Evolutionary conservation across 1,284 basidiomycete genomes (phyloP).

Genomic region (Trichosporon ovoides): DNA sequence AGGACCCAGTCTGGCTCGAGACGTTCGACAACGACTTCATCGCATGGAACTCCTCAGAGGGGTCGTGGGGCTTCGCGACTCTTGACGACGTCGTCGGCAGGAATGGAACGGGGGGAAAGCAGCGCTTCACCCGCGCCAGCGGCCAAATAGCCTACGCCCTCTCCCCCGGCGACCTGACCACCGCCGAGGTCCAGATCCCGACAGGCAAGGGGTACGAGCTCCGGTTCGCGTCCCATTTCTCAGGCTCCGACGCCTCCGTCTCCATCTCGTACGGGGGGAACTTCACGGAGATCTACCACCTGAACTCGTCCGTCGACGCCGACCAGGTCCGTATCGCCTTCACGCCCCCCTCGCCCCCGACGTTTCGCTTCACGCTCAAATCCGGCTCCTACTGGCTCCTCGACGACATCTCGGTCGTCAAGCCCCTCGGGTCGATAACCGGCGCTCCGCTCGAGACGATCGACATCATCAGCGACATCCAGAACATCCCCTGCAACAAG

Average conservation of each 20-base stretch:
- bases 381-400: constrained; percentile 2
- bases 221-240: constrained; percentile 6
- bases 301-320: neutral
- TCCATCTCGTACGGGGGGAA: neutral
- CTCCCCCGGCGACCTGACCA: neutral
- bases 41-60: neutral
- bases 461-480: constrained; percentile 13
- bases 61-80: neutral
- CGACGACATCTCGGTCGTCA: constrained; percentile 8
- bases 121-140: constrained; percentile 3
- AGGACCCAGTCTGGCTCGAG: constrained; percentile 7
- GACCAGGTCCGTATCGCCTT: neutral
- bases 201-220: neutral
- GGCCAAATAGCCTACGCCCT: neutral
- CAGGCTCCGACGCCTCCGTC: neutral
- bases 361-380: neutral
- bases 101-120: neutral
- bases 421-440: neutral
- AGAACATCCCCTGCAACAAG: neutral
- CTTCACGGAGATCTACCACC: neutral
- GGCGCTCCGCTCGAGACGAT: neutral
- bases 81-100: neutral
- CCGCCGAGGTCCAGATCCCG: neutral
- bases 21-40: neutral
- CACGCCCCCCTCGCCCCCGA: neutral